A percentile compares a stretch with the other conserved stretches of the same genome.
Evolutionary conservation across 108 stramenopile species (phyloP).

Genomic region (Pseudonitzschia delicatissima): DNA sequence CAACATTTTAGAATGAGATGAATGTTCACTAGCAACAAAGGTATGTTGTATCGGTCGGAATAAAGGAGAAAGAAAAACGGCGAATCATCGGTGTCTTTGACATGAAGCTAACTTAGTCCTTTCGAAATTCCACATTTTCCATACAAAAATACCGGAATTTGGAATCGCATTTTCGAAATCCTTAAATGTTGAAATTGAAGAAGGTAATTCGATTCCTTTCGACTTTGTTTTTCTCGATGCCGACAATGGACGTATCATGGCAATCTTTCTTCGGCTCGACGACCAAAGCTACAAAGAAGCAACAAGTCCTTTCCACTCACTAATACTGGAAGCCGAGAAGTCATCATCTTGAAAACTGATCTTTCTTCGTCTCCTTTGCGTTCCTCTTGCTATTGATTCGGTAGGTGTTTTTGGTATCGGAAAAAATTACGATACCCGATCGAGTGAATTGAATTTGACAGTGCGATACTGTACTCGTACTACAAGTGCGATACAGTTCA

Average conservation of each 20-base stretch:
- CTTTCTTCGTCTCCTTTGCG: not conserved
- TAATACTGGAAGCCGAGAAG: not conserved
- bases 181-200: too few species aligned
- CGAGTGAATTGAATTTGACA: slow-evolving; percentile 20
- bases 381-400: not conserved
- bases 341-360: not conserved
- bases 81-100: too few species aligned
- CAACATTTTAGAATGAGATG: not conserved
- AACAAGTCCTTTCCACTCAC: not conserved
- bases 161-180: too few species aligned
- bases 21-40: not conserved
- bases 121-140: too few species aligned
- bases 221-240: too few species aligned
- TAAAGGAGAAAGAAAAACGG: not conserved
- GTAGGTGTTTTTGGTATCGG: not conserved
- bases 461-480: slow-evolving; percentile 16
- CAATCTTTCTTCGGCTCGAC: too few species aligned
- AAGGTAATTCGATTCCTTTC: not conserved
- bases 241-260: too few species aligned
- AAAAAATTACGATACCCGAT: slow-evolving; percentile 3
- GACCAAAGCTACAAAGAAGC: too few species aligned
- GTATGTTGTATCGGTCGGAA: not conserved
- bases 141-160: too few species aligned
- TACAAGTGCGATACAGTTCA: too few species aligned
- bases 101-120: too few species aligned